Conservation (phyloP, 2,329 filamentous ascomycete genomes). For the Fusarium liriodendri region DNA sequence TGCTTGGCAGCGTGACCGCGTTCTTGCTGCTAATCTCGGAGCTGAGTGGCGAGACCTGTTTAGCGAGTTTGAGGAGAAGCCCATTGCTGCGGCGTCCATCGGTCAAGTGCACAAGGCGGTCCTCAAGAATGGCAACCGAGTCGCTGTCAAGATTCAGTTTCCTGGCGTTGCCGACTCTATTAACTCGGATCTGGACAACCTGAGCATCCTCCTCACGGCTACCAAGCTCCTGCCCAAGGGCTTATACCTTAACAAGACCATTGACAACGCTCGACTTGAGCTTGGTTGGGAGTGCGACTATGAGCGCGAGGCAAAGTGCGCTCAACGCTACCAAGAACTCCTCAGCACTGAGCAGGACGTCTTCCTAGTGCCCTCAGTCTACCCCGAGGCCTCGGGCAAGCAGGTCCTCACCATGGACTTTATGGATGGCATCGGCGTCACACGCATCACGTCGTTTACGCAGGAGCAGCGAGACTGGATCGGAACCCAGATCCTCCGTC, state of each 20-base stretch:
- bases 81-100: conserved; percentile 95
- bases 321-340: conserved; percentile 78
- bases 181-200: conserved; percentile 94
- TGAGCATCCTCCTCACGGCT: conserved; percentile 89
- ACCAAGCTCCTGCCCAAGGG: conserved; percentile 91
- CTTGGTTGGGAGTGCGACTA: conserved; percentile 99
- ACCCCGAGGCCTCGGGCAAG: conserved; percentile 81
- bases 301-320: conserved; percentile 85
- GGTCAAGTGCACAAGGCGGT: conserved; percentile 93
- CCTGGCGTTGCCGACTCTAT: conserved; percentile 96
- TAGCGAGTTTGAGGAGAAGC: conserved; percentile 85
- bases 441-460: conserved; percentile 78
- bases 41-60: conserved; percentile 87
- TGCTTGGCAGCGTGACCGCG: conserved; percentile 87
- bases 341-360: conserved; percentile 73
- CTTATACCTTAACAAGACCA: conserved; percentile 95
- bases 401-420: conserved; percentile 94
- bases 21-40: conserved; percentile 83
- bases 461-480: conserved; percentile 96
- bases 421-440: conserved; percentile 87
- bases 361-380: conserved; percentile 84
- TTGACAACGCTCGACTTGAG: conserved; percentile 92
- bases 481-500: conserved; percentile 89
- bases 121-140: conserved; percentile 77
- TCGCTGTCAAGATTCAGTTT: conserved; percentile 98